A percentile compares a stretch with the other conserved stretches of the same genome.
Conservation (phyloP, 2,329 filamentous ascomycete species). For the Penicillium polonicum region DNA sequence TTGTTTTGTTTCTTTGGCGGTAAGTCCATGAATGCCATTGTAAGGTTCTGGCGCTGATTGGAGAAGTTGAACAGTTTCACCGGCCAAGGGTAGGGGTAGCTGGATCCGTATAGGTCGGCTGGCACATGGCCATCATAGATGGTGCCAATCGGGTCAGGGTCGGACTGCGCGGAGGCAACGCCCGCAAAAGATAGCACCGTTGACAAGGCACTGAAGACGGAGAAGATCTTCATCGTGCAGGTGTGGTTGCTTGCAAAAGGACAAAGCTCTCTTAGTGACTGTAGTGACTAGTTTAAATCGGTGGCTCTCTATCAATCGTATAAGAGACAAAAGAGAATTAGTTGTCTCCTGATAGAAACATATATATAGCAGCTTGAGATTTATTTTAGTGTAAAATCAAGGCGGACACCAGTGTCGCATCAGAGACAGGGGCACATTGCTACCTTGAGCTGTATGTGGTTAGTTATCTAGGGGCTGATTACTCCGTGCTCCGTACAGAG, state of each 20-base stretch:
- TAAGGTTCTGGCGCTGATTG: conserved; percentile 17
- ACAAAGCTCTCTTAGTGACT: not conserved
- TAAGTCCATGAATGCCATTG: conserved; percentile 17
- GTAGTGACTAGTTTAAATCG: not conserved
- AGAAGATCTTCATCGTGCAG: conserved; percentile 3
- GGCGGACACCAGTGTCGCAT: not conserved
- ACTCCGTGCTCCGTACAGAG: not conserved
- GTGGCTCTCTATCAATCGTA: not conserved
- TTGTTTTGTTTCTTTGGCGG: not conserved
- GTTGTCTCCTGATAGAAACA: not conserved
- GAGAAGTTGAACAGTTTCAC: conserved; percentile 18
- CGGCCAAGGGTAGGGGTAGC: conserved; percentile 15
- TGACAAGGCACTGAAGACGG: not conserved
- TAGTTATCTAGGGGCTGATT: not conserved
- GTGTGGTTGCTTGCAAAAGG: not conserved
- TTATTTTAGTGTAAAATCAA: not conserved
- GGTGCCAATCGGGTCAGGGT: conserved; percentile 12
- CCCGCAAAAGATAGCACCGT: not conserved
- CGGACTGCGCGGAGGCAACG: conserved; percentile 7
- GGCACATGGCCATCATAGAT: conserved; percentile 13
- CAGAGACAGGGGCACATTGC: not conserved
- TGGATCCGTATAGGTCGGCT: conserved; percentile 9
- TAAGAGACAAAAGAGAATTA: not conserved
- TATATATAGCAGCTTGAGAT: not conserved
- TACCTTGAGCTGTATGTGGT: not conserved